Evolutionary conservation across 352 stramenopile genomes (phyloP).

Genomic region (Globisporangium yorkense): DNA sequence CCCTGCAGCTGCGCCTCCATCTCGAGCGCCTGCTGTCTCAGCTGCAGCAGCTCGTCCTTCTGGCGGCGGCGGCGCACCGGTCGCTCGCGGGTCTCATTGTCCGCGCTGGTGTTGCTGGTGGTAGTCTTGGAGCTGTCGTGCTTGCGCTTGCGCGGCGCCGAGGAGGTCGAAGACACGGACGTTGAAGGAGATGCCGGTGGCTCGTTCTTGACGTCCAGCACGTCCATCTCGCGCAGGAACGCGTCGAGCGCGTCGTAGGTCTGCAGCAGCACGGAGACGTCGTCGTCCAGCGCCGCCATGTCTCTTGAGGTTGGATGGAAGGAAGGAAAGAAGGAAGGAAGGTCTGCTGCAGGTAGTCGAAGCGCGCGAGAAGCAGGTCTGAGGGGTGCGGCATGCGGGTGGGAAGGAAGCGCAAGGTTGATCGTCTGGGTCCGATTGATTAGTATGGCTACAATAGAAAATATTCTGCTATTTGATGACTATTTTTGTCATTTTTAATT

Average conservation of each 20-base stretch:
- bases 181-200: background rate
- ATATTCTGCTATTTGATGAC: background rate
- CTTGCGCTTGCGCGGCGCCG: constrained; percentile 6
- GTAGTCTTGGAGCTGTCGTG: background rate
- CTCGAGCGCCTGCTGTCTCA: constrained; percentile 5
- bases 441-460: background rate
- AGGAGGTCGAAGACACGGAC: background rate
- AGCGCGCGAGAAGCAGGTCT: background rate
- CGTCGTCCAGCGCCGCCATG: background rate
- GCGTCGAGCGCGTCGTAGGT: constrained; percentile 9
- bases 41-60: constrained; percentile 11
- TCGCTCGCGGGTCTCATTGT: background rate
- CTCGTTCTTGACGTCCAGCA: constrained; percentile 1
- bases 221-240: constrained; percentile 11
- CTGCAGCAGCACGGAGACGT: constrained; percentile 7
- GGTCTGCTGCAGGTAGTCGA: background rate
- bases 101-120: background rate
- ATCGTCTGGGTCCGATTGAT: background rate
- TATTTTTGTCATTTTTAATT: background rate
- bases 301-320: background rate
- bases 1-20: constrained; percentile 8
- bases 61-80: constrained; percentile 7
- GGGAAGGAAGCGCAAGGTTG: background rate
- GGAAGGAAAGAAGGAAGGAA: too few species aligned
- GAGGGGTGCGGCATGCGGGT: background rate